These are phyloP conservation scores for Chytriomyces sp. DNA, from an alignment of 192 early-diverging fungal species.

Conservation along the genomic window DNA sequence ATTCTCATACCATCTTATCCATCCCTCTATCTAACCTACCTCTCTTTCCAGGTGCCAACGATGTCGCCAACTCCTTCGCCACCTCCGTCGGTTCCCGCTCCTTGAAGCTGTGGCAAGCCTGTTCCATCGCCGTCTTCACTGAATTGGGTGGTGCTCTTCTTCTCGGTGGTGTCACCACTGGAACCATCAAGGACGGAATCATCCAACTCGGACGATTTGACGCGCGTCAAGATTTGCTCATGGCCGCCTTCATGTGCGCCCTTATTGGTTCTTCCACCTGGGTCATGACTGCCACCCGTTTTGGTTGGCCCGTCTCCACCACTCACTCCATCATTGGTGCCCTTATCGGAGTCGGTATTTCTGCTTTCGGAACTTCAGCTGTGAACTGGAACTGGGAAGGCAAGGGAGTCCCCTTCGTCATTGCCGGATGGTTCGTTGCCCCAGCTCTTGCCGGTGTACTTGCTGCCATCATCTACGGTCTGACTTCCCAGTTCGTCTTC, in stretches of 20 bases:
- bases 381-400: slow-evolving; percentile 66
- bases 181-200: slow-evolving; percentile 82
- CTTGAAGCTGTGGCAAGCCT: slow-evolving; percentile 73
- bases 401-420: slow-evolving; percentile 52
- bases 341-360: slow-evolving; percentile 74
- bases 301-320: slow-evolving; percentile 76
- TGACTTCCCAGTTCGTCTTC: slow-evolving; percentile 68
- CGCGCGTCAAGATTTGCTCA: slow-evolving; percentile 72
- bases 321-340: slow-evolving; percentile 86
- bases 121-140: slow-evolving; percentile 79
- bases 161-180: slow-evolving; percentile 71
- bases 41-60: slow-evolving; percentile 63
- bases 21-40: background rate
- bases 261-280: slow-evolving; percentile 75
- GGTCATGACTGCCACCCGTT: slow-evolving; percentile 72
- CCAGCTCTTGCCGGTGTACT: slow-evolving; percentile 70
- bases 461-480: slow-evolving; percentile 67
- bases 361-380: slow-evolving; percentile 66
- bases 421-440: slow-evolving; percentile 80
- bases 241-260: slow-evolving; percentile 85
- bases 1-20: background rate
- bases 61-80: slow-evolving; percentile 89
- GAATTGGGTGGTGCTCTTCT: slow-evolving; percentile 81
- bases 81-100: slow-evolving; percentile 84
- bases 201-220: slow-evolving; percentile 63